These are phyloP conservation scores for Coprinopsis sp. DNA, from an alignment of 768 basidiomycete genomes.

Conservation along the genomic window DNA sequence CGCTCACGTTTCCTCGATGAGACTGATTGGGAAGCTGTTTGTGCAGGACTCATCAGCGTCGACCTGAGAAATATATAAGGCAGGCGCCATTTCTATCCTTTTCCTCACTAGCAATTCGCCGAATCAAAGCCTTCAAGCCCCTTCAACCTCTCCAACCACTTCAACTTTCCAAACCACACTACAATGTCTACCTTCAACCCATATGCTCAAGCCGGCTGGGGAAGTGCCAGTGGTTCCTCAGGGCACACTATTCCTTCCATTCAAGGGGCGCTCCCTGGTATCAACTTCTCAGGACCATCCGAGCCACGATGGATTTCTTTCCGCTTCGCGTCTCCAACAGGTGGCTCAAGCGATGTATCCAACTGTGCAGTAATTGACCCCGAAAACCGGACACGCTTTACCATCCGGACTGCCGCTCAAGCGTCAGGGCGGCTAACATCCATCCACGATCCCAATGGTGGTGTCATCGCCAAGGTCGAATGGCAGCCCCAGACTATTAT, in stretches of 20 bases:
- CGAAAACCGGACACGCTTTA: constrained; percentile 8
- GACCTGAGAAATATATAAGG: too few relatives aligned
- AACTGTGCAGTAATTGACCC: constrained; percentile 16
- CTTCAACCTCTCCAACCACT: background rate
- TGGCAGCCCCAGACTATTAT: constrained; percentile 7
- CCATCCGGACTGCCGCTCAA: background rate
- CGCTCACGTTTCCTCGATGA: too few relatives aligned
- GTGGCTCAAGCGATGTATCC: constrained; percentile 8
- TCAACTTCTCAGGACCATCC: background rate
- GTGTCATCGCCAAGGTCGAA: constrained; percentile 4
- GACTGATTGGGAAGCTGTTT: too few relatives aligned
- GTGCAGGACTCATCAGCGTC: too few relatives aligned
- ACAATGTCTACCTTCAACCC: constrained; percentile 14
- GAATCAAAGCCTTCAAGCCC: background rate
- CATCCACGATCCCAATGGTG: constrained; percentile 1
- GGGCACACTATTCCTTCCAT: constrained; percentile 12
- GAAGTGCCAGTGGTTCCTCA: background rate
- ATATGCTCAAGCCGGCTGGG: constrained; percentile 19
- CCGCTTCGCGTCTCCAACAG: constrained; percentile 3
- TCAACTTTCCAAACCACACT: background rate
- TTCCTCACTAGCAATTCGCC: background rate
- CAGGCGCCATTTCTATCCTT: too few relatives aligned
- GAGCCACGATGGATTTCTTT: constrained; percentile 3
- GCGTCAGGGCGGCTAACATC: background rate
- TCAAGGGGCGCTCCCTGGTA: constrained; percentile 18